Evolutionary conservation across 2,329 filamentous ascomycete species (phyloP), one percentile per base, ranked within the genome.

Genomic region (Monilinia fructigena): DNA sequence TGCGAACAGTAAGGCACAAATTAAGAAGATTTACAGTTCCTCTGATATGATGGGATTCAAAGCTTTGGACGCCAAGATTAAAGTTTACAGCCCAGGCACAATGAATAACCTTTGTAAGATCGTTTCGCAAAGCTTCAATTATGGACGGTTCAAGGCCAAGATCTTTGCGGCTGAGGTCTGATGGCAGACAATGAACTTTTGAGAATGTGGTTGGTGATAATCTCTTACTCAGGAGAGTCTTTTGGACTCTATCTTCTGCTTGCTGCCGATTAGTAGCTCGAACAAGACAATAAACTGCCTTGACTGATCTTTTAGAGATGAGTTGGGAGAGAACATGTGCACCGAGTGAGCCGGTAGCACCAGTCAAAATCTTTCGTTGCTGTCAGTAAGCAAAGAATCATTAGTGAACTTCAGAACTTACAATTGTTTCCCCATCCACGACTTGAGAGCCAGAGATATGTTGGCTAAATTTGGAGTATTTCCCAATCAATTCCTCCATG

Each of bases 331-430:
- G 79, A 1, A 89, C 77, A 70, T 89, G 86, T 0, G 85, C 80
- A 1, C 88, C 88, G 0, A 90, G 79, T 2, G 86, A 87, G 0
- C 88, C 88, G 0, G 88, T 90, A 0, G 83, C 82, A 1, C 88
- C 88, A 0, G 88, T 90, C 6, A 90, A 74, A 1, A 86, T 75
- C 73, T 78, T 66, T 2, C 16, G 23, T 35, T 26, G 3, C 11
- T 6, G n/a, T 67, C 48, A 60, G 55, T 23, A 59, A 38, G 40
- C 7, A 48, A 48, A 20, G 42, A 8, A 40, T 65, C 50, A 47
- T 6, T 3, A 18, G 7, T n/a, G 14, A 28, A 50, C n/a, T 20
- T 8, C 18, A 38, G 26, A 20, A 65, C 68, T 67, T 65, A 69
- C 68, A 42, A 69, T 53, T 0, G 45, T 47, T 54, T 70, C 67